These are phyloP conservation scores for Flaveria ramosissima DNA, from an alignment of 129 eudicot species.

Conservation along the genomic window DNA sequence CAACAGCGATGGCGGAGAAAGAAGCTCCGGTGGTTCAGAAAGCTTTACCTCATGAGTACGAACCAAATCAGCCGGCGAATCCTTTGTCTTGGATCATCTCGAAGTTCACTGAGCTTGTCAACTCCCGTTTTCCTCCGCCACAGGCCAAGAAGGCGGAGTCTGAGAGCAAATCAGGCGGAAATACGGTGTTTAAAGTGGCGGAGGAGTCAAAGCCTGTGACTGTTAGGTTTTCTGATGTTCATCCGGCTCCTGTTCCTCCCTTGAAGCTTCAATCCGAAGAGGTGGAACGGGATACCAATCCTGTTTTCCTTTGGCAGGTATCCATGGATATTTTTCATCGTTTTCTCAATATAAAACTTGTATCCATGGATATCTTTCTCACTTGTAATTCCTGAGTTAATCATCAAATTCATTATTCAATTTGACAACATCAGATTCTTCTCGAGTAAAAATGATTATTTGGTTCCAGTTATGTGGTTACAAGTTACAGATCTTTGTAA, in stretches of 20 bases:
- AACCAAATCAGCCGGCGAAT: background rate
- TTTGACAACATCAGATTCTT: too few species aligned
- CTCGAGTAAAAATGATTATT: too few species aligned
- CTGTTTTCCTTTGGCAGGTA: slow-evolving; percentile 79
- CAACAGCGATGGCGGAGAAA: slow-evolving; percentile 39
- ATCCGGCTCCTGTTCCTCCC: slow-evolving; percentile 36
- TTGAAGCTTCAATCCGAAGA: slow-evolving; percentile 46
- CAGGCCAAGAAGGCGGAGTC: slow-evolving; percentile 25
- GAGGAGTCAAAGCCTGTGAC: slow-evolving; percentile 34
- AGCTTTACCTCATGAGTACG: too few species aligned
- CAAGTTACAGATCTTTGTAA: background rate
- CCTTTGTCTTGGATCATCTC: slow-evolving; percentile 39
- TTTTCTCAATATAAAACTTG: too few species aligned
- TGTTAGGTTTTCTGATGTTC: slow-evolving; percentile 42
- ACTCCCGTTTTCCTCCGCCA: slow-evolving; percentile 35
- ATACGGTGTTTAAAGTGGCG: too few species aligned
- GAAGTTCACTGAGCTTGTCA: slow-evolving; percentile 16
- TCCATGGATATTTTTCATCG: background rate
- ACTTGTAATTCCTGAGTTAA: too few species aligned
- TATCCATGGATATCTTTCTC: too few species aligned
- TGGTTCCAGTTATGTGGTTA: too few species aligned
- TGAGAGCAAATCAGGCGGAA: background rate
- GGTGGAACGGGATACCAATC: slow-evolving; percentile 47
- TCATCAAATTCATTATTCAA: too few species aligned
- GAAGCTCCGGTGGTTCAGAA: background rate